Evolutionary conservation across 495 filamentous ascomycete genomes (phyloP), one percentile per base, ranked within the genome.

Genomic region (Bacidia gigantensis): DNA sequence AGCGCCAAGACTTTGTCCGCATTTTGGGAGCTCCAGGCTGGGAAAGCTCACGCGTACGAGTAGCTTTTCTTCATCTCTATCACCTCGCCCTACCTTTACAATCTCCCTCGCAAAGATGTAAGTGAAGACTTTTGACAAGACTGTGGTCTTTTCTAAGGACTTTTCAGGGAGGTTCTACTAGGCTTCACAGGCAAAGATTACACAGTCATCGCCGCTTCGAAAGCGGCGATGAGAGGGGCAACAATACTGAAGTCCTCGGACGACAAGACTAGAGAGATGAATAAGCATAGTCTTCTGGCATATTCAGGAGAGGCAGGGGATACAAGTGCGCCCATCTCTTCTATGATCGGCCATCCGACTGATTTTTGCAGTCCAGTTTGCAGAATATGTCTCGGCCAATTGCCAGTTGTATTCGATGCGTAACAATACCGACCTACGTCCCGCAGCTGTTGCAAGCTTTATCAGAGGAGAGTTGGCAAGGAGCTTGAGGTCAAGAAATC

Each of bases 101-200:
- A 44, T 7, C 12, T 17, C 41, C 9, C 12, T 47, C 43, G 24
- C 11, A 26, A 50, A 49, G 32, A 53, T 57, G 55, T 53, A 25
- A 22, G 35, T 47, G 17, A 11, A n/a, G 20, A 35, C 11, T 22
- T 38, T 18, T 26, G 29, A n/a, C 0, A 24, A 45, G 1, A 1
- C 0, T 18, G 11, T 11, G 2, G 14, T 23, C 22, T 17, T 23
- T 26, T 14, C 23, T 49, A 53, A 55, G 14, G 56, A 3, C 21
- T 2, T 14, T 53, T 50, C 58, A 98, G 89, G 92, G 92, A 99
- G 81, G 87, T 97, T 67, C 76, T 99, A 68, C 79, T 99, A 53
- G 92, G 92, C 52, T 93, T 99, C 66, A 95, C 92, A 35, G 93
- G 92, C 72, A 92, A 90, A 75, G 92, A 99, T 78, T 99, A 95